Conservation (phyloP, 139 green algal species). For the Asterochloris erici region DNA sequence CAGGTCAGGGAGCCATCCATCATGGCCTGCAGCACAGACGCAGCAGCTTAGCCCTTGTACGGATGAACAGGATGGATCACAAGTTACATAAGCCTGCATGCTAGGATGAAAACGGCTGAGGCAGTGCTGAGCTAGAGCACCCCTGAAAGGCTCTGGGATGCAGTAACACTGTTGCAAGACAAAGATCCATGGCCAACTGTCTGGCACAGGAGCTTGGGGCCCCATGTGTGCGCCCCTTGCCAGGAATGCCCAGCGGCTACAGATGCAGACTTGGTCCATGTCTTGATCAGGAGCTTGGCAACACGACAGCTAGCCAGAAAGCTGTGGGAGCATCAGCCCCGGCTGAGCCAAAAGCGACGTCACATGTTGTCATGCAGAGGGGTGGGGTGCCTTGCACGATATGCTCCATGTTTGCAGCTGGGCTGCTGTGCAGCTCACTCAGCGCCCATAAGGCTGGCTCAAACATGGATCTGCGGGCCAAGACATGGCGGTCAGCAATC, state of each 20-base stretch:
- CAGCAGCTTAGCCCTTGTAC: not conserved
- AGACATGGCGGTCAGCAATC: not conserved
- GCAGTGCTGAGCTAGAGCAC: not conserved
- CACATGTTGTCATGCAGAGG: not conserved
- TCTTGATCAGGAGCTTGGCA: no score
- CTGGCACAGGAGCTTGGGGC: no score
- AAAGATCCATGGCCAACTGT: not conserved
- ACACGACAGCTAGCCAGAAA: no score
- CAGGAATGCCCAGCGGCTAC: no score
- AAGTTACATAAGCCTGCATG: no score
- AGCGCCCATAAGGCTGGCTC: not conserved
- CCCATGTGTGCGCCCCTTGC: no score
- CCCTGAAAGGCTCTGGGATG: not conserved
- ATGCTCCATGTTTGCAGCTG: not conserved
- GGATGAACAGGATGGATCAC: not conserved
- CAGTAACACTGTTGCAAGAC: not conserved
- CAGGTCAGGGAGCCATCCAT: slow-evolving; percentile 16
- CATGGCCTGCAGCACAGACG: slow-evolving; percentile 12
- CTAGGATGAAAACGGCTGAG: no score
- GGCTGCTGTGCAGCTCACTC: not conserved
- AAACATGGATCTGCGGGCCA: not conserved
- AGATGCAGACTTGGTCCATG: no score
- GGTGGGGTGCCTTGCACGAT: not conserved
- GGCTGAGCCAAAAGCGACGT: not conserved
- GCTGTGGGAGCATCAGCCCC: no score